phyloP scores from a whole-genome alignment of 1,139 yeast genomes.

The Blastobotrys buckinghamii region DNA sequence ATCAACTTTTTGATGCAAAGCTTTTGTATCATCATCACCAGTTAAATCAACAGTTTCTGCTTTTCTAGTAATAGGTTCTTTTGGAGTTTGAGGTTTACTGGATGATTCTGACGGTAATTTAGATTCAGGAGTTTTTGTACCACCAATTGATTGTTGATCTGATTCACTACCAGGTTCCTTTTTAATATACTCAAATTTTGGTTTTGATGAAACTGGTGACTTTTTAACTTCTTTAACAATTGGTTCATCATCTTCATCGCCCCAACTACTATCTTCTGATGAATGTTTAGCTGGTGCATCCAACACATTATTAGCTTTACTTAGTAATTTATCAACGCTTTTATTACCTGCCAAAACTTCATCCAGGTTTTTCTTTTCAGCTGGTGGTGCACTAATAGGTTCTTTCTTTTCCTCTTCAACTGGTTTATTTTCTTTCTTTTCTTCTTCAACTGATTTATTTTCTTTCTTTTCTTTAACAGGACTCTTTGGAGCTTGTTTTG shows the following conservation, averaged over 20 bases:
- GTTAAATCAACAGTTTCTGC: conserved; percentile 4
- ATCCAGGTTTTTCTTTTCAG: conserved; percentile 38
- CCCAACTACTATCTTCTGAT: conserved; percentile 27
- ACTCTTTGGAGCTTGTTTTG: too few relatives aligned
- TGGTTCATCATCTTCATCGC: conserved; percentile 21
- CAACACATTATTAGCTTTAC: conserved; percentile 42
- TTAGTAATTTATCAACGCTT: conserved; percentile 44
- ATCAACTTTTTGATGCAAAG: conserved; percentile 17
- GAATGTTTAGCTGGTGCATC: conserved; percentile 31
- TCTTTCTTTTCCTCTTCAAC: neutral
- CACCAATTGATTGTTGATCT: conserved; percentile 3
- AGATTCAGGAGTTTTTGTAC: conserved; percentile 3
- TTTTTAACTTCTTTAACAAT: conserved; percentile 4
- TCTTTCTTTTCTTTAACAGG: conserved; percentile 20
- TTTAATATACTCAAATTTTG: neutral
- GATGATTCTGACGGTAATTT: conserved; percentile 5
- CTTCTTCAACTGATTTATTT: conserved; percentile 5
- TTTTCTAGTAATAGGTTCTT: neutral
- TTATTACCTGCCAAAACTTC: conserved; percentile 40
- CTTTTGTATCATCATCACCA: conserved; percentile 5
- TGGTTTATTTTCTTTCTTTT: conserved; percentile 1
- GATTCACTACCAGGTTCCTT: conserved; percentile 9
- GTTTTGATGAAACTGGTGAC: neutral
- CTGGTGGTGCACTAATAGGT: conserved; percentile 35
- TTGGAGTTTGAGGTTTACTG: conserved; percentile 6